phyloP scores from a whole-genome alignment of 495 filamentous ascomycete genomes.

The Xylaria scruposa region DNA sequence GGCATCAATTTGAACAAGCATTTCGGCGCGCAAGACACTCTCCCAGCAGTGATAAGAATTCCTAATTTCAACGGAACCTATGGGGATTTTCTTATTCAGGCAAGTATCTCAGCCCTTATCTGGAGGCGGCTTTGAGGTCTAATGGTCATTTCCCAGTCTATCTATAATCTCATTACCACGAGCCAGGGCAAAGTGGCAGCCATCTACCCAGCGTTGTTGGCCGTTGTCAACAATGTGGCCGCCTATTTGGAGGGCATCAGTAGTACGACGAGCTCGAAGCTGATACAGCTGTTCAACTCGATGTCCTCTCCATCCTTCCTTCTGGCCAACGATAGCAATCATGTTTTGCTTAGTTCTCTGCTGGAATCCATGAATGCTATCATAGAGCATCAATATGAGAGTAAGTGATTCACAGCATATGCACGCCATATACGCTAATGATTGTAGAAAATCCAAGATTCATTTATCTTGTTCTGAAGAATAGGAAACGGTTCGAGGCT shows the following conservation, averaged over 20 bases:
- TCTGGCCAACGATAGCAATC: conserved; percentile 94
- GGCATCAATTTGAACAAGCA: conserved; percentile 86
- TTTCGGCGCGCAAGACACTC: conserved; percentile 87
- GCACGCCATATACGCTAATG: conserved; percentile 34
- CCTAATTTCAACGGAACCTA: conserved; percentile 87
- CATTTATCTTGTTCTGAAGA: conserved; percentile 79
- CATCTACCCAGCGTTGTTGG: conserved; percentile 90
- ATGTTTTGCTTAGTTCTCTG: conserved; percentile 78
- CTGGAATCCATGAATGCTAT: conserved; percentile 92
- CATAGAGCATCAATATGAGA: conserved; percentile 86
- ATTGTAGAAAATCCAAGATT: conserved; percentile 79
- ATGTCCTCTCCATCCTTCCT: conserved; percentile 96
- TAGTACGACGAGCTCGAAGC: conserved; percentile 75
- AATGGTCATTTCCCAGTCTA: conserved; percentile 64
- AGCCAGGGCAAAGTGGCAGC: conserved; percentile 91
- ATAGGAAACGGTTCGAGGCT: conserved; percentile 84
- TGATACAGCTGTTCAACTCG: conserved; percentile 87
- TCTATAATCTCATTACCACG: conserved; percentile 88
- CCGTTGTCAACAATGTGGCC: conserved; percentile 91
- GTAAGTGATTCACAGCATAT: conserved; percentile 51
- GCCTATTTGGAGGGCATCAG: conserved; percentile 81
- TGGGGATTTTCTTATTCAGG: conserved; percentile 92
- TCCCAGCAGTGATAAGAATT: conserved; percentile 82
- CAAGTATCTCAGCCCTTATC: conserved; percentile 50
- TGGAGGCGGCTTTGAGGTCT: background rate